A percentile compares a stretch with the other conserved stretches of the same genome.
Evolutionary conservation across 805 yeast genomes (phyloP).

Genomic region (Phaffomyces thermotolerans): DNA sequence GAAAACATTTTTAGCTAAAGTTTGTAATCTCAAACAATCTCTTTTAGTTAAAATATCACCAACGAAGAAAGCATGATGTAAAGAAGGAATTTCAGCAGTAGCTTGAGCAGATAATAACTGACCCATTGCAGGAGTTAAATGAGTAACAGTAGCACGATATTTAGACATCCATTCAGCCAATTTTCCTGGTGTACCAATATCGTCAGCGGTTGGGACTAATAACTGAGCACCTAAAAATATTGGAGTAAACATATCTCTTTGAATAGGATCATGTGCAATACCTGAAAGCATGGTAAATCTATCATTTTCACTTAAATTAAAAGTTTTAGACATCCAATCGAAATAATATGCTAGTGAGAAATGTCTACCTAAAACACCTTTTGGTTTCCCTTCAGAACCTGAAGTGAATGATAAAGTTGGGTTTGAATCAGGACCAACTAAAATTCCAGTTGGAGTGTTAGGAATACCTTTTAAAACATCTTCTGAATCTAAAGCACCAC

Average conservation of each 20-base stretch:
- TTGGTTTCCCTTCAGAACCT: slow-evolving; percentile 97
- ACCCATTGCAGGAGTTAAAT: slow-evolving; percentile 99
- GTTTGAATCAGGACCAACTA: slow-evolving; percentile 95
- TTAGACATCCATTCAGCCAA: slow-evolving; percentile 96
- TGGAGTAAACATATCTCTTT: slow-evolving; percentile 98
- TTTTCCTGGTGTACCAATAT: slow-evolving; percentile 97
- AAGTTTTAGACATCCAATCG: slow-evolving; percentile 95
- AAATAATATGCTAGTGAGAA: slow-evolving; percentile 94
- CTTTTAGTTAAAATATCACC: slow-evolving; percentile 97
- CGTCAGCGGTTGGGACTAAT: slow-evolving; percentile 92
- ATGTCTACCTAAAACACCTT: slow-evolving; percentile 98
- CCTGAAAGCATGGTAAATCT: slow-evolving; percentile 97
- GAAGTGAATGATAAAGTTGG: slow-evolving; percentile 96
- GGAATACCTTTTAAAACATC: slow-evolving; percentile 40
- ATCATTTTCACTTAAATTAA: slow-evolving; percentile 70
- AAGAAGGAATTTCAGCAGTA: slow-evolving; percentile 68
- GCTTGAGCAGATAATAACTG: slow-evolving; percentile 96
- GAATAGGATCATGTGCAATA: slow-evolving; percentile 98
- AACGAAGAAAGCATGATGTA: slow-evolving; percentile 96
- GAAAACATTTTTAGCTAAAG: slow-evolving; percentile 79
- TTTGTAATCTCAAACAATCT: slow-evolving; percentile 89
- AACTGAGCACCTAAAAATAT: slow-evolving; percentile 90
- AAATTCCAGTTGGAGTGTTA: slow-evolving; percentile 68
- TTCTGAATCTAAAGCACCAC: slow-evolving; percentile 38
- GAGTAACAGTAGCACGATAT: slow-evolving; percentile 91